Evolutionary conservation across 192 early-diverging fungal species (phyloP).

Genomic region (Podila horticola): DNA sequence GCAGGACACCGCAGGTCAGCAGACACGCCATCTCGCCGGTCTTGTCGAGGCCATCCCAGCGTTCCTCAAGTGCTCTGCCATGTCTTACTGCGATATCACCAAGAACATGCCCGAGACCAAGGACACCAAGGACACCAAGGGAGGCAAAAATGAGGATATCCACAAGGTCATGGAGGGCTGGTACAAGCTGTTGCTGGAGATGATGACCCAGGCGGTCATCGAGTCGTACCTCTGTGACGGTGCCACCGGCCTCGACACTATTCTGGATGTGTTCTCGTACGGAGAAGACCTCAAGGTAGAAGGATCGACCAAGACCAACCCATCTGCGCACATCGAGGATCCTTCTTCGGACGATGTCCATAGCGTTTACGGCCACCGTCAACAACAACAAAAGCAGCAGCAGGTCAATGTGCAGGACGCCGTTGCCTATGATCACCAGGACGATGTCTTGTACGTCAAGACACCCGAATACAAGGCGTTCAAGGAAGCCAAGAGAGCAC

Average conservation of each 20-base stretch:
- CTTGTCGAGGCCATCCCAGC: constrained; percentile 61
- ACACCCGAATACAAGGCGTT: constrained; percentile 59
- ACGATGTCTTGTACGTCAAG: constrained; percentile 52
- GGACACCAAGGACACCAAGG: constrained; percentile 4
- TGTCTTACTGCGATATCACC: constrained; percentile 51
- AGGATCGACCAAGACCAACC: constrained; percentile 9
- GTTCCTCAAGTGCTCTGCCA: constrained; percentile 59
- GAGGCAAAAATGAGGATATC: constrained; percentile 29
- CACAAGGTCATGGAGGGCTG: constrained; percentile 60
- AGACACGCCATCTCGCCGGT: constrained; percentile 35
- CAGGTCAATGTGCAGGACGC: constrained; percentile 6
- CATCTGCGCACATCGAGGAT: neutral
- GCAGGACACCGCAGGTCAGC: neutral
- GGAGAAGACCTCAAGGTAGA: constrained; percentile 60
- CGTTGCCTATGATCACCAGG: constrained; percentile 21
- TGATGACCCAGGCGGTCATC: constrained; percentile 65
- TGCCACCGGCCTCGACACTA: constrained; percentile 52
- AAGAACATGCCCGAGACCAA: constrained; percentile 23
- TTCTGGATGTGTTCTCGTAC: constrained; percentile 63
- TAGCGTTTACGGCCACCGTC: neutral
- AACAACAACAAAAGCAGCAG: constrained; percentile 21
- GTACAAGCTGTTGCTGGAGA: constrained; percentile 64
- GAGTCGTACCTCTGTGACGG: constrained; percentile 64
- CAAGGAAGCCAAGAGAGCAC: constrained; percentile 58
- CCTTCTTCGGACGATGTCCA: constrained; percentile 4